Conservation (phyloP, 352 stramenopile genomes). For the Heterotrichella gracilis region DNA sequence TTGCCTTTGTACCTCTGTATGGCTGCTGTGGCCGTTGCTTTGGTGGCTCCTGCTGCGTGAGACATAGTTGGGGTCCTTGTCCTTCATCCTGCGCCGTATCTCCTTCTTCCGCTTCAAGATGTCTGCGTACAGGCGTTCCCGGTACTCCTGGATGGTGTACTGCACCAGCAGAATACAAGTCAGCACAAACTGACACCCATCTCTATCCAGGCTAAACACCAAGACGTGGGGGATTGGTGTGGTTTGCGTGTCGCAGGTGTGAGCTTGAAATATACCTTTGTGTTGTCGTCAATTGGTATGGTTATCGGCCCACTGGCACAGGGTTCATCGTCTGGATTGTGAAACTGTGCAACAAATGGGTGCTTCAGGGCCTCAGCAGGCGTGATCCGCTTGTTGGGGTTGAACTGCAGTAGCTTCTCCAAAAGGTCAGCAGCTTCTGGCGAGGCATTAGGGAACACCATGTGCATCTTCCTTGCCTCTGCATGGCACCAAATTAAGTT, state of each 20-base stretch:
- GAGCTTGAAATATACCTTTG: too few species aligned
- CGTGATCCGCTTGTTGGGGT: conserved; percentile 48
- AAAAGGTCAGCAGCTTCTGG: conserved; percentile 51
- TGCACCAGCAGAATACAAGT: conserved; percentile 25
- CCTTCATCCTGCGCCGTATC: too few species aligned
- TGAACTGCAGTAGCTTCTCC: conserved; percentile 49
- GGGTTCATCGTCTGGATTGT: conserved; percentile 62
- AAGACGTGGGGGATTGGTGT: too few species aligned
- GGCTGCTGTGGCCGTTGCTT: too few species aligned
- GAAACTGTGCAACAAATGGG: conserved; percentile 62
- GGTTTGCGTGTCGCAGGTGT: too few species aligned
- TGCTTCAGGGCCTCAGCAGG: conserved; percentile 49
- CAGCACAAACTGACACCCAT: conserved; percentile 17
- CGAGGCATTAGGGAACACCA: conserved; percentile 45
- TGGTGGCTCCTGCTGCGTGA: too few species aligned
- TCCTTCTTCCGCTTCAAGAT: conserved; percentile 67
- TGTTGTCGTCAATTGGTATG: conserved; percentile 63
- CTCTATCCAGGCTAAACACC: too few species aligned
- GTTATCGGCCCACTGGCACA: conserved; percentile 28
- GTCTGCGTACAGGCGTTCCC: conserved; percentile 52
- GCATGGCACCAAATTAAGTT: too few species aligned
- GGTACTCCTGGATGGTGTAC: conserved; percentile 56
- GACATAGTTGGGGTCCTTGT: too few species aligned
- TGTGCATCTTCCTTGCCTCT: conserved; percentile 35
- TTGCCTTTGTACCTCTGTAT: too few species aligned